Conservation (phyloP, 2,329 filamentous ascomycete genomes). For the Aspergillus fumigatus region DNA sequence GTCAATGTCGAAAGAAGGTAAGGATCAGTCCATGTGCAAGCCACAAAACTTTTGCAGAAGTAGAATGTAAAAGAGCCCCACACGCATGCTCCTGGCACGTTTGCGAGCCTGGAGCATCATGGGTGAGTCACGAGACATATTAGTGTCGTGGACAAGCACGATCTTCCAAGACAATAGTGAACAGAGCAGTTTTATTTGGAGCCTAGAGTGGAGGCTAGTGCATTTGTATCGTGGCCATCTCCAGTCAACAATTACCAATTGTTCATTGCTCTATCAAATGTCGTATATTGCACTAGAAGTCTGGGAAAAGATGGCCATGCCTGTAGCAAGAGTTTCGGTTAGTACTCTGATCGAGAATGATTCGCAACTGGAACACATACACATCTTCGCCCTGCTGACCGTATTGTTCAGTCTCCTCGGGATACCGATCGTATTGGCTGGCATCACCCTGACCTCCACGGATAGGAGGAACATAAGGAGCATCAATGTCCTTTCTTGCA, state of each 20-base stretch:
- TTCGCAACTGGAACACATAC: conserved; percentile 55
- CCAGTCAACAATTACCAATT: background rate
- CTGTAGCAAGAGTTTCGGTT: conserved; percentile 39
- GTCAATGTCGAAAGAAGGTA: background rate
- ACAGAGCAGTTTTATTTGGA: background rate
- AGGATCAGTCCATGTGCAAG: background rate
- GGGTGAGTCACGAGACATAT: background rate
- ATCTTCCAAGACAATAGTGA: background rate
- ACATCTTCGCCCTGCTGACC: conserved; percentile 74
- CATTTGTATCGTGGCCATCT: conserved; percentile 6
- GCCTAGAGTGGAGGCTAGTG: background rate
- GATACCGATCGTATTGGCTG: conserved; percentile 96
- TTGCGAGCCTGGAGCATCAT: background rate
- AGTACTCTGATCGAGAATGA: background rate
- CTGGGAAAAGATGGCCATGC: conserved; percentile 68
- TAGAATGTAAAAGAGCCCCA: background rate
- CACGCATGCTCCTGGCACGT: background rate
- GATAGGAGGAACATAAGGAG: conserved; percentile 93
- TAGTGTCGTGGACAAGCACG: background rate
- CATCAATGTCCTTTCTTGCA: conserved; percentile 93
- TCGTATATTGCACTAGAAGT: conserved; percentile 55
- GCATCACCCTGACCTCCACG: conserved; percentile 91
- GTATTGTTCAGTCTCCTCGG: conserved; percentile 92
- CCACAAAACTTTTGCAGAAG: background rate
- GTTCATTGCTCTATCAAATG: conserved; percentile 30